Evolutionary conservation across 768 basidiomycete species (phyloP).

Genomic region (Pleurotus ostreatus): DNA sequence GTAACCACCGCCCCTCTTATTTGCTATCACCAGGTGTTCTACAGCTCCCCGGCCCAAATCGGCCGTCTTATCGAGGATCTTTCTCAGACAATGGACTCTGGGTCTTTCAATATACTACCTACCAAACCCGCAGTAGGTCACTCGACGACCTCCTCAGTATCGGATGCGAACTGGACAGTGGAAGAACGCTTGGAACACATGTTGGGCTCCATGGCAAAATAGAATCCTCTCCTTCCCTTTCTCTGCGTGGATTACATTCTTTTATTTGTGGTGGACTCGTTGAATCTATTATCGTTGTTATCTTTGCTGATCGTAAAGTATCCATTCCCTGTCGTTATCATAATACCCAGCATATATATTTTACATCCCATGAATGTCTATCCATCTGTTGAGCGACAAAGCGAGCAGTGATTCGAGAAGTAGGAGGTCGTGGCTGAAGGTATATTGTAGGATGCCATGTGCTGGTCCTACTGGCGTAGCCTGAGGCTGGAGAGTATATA

Average conservation of each 20-base stretch:
- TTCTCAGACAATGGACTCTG: slow-evolving; percentile 77
- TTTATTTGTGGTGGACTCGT: slow-evolving; percentile 18
- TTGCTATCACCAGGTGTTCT: slow-evolving; percentile 53
- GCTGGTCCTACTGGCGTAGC: slow-evolving; percentile 59
- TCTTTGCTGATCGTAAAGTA: slow-evolving; percentile 4
- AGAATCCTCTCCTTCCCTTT: slow-evolving; percentile 15
- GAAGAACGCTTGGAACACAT: slow-evolving; percentile 77
- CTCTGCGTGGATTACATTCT: slow-evolving; percentile 16
- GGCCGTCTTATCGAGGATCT: slow-evolving; percentile 80
- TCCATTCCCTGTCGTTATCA: slow-evolving; percentile 3
- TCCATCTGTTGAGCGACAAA: slow-evolving; percentile 70
- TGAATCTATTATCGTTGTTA: slow-evolving; percentile 17
- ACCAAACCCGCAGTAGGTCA: slow-evolving; percentile 29
- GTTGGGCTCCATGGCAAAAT: slow-evolving; percentile 42
- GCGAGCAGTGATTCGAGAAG: slow-evolving; percentile 62
- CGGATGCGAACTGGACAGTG: slow-evolving; percentile 67
- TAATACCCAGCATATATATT: slow-evolving; percentile 12
- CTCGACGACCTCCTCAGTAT: slow-evolving; percentile 62
- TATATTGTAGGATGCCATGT: slow-evolving; percentile 61
- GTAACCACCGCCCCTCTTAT: slow-evolving; percentile 23
- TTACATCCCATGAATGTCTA: slow-evolving; percentile 54
- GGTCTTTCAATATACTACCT: slow-evolving; percentile 76
- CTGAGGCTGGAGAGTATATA: slow-evolving; percentile 50
- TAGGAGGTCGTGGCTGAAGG: slow-evolving; percentile 55
- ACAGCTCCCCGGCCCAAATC: slow-evolving; percentile 73